These are phyloP conservation scores for Zizania palustris DNA, from an alignment of 202 grass and related monocot species.

Conservation along the genomic window DNA sequence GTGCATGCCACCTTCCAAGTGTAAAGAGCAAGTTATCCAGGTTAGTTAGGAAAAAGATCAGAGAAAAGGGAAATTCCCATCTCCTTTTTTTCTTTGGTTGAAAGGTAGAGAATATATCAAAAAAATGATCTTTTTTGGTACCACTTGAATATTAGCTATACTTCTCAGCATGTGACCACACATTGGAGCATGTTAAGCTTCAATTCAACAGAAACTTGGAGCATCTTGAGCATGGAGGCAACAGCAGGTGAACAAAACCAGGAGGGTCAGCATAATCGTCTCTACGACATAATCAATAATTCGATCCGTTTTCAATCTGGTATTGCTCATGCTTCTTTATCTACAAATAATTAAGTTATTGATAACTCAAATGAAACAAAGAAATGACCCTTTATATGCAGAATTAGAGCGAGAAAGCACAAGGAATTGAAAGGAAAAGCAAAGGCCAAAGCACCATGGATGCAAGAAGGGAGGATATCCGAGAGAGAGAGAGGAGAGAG, in stretches of 20 bases:
- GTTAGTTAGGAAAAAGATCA: neutral
- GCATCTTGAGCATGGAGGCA: slow-evolving; percentile 30
- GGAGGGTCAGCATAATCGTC: too few relatives aligned
- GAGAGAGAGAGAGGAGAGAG: too few relatives aligned
- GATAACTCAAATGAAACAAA: too few relatives aligned
- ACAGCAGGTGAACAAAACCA: neutral
- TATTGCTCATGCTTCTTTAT: too few relatives aligned
- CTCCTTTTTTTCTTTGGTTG: neutral
- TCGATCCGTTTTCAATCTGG: too few relatives aligned
- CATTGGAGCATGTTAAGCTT: neutral
- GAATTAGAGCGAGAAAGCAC: slow-evolving; percentile 4
- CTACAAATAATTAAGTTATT: too few relatives aligned
- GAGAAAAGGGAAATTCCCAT: too few relatives aligned
- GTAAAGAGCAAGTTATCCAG: slow-evolving; percentile 21
- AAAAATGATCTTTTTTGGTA: neutral
- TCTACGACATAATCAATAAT: too few relatives aligned
- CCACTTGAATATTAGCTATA: neutral
- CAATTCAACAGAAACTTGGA: slow-evolving; percentile 3
- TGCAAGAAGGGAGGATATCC: neutral
- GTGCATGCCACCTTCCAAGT: neutral
- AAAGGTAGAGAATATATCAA: slow-evolving; percentile 3
- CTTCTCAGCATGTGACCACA: neutral
- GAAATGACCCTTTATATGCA: too few relatives aligned
- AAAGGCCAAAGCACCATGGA: neutral
- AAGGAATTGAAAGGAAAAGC: slow-evolving; percentile 9